Percentiles rank a stretch among this genome's conserved stretches.
These are phyloP conservation scores for Claviceps capensis DNA, from an alignment of 2,329 filamentous ascomycete genomes.

Conservation along the genomic window DNA sequence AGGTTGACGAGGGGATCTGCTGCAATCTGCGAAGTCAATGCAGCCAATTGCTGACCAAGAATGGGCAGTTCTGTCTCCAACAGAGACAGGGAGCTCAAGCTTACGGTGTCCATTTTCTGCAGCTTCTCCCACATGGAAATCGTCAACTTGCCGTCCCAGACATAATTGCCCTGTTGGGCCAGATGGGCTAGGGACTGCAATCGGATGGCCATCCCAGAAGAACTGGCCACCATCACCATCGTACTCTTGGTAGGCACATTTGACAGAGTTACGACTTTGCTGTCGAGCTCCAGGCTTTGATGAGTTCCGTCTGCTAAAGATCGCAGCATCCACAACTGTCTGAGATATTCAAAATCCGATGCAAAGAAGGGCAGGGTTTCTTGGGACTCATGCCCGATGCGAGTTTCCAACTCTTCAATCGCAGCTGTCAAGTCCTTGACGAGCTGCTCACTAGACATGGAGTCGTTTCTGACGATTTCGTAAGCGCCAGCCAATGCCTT, in stretches of 20 bases:
- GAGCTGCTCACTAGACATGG: slow-evolving; percentile 30
- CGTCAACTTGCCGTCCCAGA: slow-evolving; percentile 27
- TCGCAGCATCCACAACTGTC: slow-evolving; percentile 36
- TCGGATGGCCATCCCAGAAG: slow-evolving; percentile 22
- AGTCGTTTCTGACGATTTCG: slow-evolving; percentile 31
- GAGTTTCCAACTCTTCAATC: slow-evolving; percentile 36
- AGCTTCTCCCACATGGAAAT: slow-evolving; percentile 41
- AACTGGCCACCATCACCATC: slow-evolving; percentile 19
- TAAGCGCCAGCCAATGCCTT: slow-evolving; percentile 42
- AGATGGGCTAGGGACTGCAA: slow-evolving; percentile 36
- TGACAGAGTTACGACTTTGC: slow-evolving; percentile 36
- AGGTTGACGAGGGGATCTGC: slow-evolving; percentile 36
- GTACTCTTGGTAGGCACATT: slow-evolving; percentile 21
- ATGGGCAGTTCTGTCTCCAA: slow-evolving; percentile 52
- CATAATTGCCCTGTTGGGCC: slow-evolving; percentile 22
- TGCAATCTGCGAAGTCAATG: slow-evolving; percentile 34
- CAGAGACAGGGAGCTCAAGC: slow-evolving; percentile 45
- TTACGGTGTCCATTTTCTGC: slow-evolving; percentile 35
- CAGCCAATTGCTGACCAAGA: slow-evolving; percentile 40
- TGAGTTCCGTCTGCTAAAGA: slow-evolving; percentile 3
- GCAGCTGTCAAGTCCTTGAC: slow-evolving; percentile 35
- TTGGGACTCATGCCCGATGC: slow-evolving; percentile 26
- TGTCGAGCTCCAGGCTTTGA: slow-evolving; percentile 6
- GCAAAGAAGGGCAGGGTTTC: slow-evolving; percentile 36
- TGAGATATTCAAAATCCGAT: slow-evolving; percentile 41